Evolutionary conservation across 768 basidiomycete species (phyloP), one percentile per base, ranked within the genome.

Genomic region (Pulveroboletus frians): DNA sequence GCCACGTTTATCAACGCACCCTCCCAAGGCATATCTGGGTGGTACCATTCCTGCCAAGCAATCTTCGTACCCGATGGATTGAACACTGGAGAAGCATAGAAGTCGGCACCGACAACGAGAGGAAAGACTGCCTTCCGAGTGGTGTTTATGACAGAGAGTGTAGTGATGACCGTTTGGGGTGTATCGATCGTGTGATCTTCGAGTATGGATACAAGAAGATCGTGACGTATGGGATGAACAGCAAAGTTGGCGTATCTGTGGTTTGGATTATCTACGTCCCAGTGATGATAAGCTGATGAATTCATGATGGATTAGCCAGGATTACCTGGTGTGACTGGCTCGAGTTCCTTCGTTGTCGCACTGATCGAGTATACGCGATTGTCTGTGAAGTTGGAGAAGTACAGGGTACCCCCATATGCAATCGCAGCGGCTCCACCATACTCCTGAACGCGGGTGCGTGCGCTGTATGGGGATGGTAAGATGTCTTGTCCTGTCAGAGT

Each of bases 21-120:
- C 56, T 85, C 79, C 84, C 85, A 90, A 13, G 86, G 79, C 82
- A 84, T 82, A 51, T 82, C 75, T 0, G 83, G 83, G 43, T 84
- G 84, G 52, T 65, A 74, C 87, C 85, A 87, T 52, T 83, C 73
- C 36, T 79, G 69, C 81, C 81, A 90, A 1, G 74, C 76, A 15
- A 88, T 56, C 45, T 69, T 72, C 31, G 63, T 69, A 1, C 84
- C 86, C 52, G 82, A 76, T 0, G 80, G 76, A 27, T 79, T 80
- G 68, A 85, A 83, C 23, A 64, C 67, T 0, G 85, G 80, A 1
- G 72, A 64, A 38, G 76, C 73, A 63, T 90, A 92, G 69, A 91
- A 91, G 60, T 89, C 86, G 5, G 80, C 79, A 5, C 83, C 85
- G 0, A 72, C 66, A 2, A 70, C 69, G 35, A 89, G 65, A 5